Evolutionary conservation across 352 stramenopile species (phyloP), one percentile per base, ranked within the genome.

Genomic region (Peronospora destructor): DNA sequence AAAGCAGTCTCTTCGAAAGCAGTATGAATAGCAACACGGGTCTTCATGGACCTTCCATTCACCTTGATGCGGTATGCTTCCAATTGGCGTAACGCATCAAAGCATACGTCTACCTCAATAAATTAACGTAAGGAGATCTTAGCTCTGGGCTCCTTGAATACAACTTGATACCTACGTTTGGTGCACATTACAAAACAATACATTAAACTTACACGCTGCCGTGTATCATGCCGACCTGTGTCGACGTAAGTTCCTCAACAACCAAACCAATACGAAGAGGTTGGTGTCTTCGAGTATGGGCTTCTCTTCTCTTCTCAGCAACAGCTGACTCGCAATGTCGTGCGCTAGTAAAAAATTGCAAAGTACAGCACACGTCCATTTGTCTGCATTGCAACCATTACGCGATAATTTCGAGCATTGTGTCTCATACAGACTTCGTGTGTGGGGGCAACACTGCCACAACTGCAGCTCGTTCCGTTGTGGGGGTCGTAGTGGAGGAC

Each of bases 401-500:
- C 28, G 51, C 32, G 41, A 29, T 17, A 13, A 44, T 4, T 36
- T 41, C 10, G 8, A 35, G 13, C 35, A 44, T 38, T 26, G 30
- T 29, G 26, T 43, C 32, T 56, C 46, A 59, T 40, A 53, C 43
- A 21, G 42, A 51, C 14, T 66, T 56, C 10, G 47, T 19, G 4
- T 65, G 44, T 16, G 43, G 23, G 0, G 61, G 61, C 39, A 69
- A 33, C 3, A 47, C 46, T 39, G 44, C 53, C 11, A 64, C 44
- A 34, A 44, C 38, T 49, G 54, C 53, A 48, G 43, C 46, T 50
- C 51, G 55, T 42, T 60, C 55, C 10, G 54, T 62, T 42, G 39
- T 64, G 17, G 53, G 57, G 1, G 58, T 61, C 23, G 49, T 47
- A 7, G 44, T 61, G 14, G 58, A 64, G 7, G 58, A 61, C 35